These are phyloP conservation scores for Huntiella savannae DNA, from an alignment of 2,329 filamentous ascomycete species.

Conservation along the genomic window DNA sequence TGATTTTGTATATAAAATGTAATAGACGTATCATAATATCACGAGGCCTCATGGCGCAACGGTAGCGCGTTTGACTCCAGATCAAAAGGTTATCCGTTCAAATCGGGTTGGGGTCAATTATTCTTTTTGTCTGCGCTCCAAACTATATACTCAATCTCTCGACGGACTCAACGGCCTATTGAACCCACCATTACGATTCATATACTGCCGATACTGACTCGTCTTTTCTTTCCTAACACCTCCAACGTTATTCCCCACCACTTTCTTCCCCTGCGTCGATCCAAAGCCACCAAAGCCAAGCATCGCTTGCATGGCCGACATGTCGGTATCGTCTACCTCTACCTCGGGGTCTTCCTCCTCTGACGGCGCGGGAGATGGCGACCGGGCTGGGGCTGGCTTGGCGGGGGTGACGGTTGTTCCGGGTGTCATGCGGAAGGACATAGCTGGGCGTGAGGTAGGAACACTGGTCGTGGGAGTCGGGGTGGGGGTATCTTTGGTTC, in stretches of 20 bases:
- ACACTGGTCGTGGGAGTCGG: conserved; percentile 19
- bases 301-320: conserved; percentile 58
- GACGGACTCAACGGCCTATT: conserved; percentile 54
- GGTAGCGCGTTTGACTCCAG: conserved; percentile 12
- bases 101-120: conserved; percentile 11
- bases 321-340: conserved; percentile 44
- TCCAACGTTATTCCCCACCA: conserved; percentile 70
- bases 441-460: conserved; percentile 12
- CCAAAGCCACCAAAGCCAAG: conserved; percentile 84
- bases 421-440: conserved; percentile 19
- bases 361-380: conserved; percentile 14
- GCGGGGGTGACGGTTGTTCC: background rate
- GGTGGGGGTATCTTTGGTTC: conserved; percentile 16
- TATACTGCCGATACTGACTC: conserved; percentile 91
- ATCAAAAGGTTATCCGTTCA: conserved; percentile 13
- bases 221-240: conserved; percentile 82
- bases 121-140: background rate
- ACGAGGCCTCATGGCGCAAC: conserved; percentile 9
- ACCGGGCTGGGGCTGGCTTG: background rate
- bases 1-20: conserved; percentile 16
- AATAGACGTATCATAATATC: background rate
- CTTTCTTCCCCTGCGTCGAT: conserved; percentile 73
- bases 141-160: conserved; percentile 13
- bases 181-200: conserved; percentile 70
- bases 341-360: conserved; percentile 29